phyloP scores from a whole-genome alignment of 169 alveolate genomes.

The Theileria annulata region DNA sequence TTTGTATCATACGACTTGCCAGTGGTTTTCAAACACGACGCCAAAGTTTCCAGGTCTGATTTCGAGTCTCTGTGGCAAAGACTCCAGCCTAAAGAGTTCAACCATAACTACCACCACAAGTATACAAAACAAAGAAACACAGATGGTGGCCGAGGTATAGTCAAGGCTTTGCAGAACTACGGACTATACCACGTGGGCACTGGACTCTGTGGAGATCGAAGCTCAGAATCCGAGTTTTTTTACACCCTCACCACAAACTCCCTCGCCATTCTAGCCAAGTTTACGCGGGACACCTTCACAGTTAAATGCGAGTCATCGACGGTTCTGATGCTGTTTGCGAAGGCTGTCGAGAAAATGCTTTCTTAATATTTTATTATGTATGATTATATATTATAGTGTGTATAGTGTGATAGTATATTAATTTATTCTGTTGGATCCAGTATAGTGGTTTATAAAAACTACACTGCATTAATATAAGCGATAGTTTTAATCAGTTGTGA shows the following conservation, averaged over 20 bases:
- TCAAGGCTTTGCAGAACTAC: constrained; percentile 2
- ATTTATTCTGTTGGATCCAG: no score
- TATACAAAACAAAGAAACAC: not conserved
- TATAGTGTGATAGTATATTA: not conserved
- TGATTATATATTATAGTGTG: not conserved
- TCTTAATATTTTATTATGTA: constrained; percentile 1
- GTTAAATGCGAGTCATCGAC: constrained; percentile 63
- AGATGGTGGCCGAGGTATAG: not conserved
- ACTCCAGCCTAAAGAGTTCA: not conserved
- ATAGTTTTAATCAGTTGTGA: not conserved
- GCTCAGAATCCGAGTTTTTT: constrained; percentile 9
- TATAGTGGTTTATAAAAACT: no score
- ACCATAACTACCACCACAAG: not conserved
- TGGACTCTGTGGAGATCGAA: constrained; percentile 14
- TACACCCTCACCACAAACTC: constrained; percentile 62
- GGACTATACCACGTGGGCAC: constrained; percentile 31
- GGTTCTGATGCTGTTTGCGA: constrained; percentile 42
- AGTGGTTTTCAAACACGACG: constrained; percentile 37
- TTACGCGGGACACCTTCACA: constrained; percentile 11
- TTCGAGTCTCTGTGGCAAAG: constrained; percentile 44
- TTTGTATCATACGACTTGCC: constrained; percentile 51
- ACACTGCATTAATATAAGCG: no score
- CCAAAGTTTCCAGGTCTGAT: constrained; percentile 9
- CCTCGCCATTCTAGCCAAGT: constrained; percentile 30
- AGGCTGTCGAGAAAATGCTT: constrained; percentile 41